These are phyloP conservation scores for Rhodotorula sphaerocarpa DNA, from an alignment of 768 basidiomycete species.

Conservation along the genomic window DNA sequence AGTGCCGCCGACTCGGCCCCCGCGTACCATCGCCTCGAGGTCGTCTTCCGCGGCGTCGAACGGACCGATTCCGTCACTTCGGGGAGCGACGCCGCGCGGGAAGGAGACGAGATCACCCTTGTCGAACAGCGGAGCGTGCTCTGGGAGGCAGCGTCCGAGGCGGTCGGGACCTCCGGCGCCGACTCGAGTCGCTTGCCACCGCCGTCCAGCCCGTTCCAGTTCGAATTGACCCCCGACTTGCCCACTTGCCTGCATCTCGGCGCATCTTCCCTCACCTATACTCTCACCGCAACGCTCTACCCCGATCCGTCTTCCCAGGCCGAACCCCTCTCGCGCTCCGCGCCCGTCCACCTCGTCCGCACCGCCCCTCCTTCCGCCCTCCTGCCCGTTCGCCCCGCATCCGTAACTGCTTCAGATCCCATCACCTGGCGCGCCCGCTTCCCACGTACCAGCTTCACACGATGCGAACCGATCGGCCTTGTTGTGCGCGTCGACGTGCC, in stretches of 20 bases:
- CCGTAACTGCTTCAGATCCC: background rate
- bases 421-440: conserved; percentile 54
- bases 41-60: conserved; percentile 32
- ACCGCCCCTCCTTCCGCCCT: conserved; percentile 32
- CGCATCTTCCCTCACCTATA: conserved; percentile 63
- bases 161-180: too few species aligned
- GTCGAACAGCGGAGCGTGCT: conserved; percentile 19
- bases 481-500: conserved; percentile 77
- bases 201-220: conserved; percentile 65
- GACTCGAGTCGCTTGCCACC: conserved; percentile 45
- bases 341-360: conserved; percentile 34
- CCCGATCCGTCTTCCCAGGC: conserved; percentile 41
- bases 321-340: conserved; percentile 34
- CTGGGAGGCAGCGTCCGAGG: too few species aligned
- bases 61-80: background rate
- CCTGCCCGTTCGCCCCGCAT: conserved; percentile 3
- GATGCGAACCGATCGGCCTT: conserved; percentile 66
- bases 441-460: conserved; percentile 61
- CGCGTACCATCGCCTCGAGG: conserved; percentile 9
- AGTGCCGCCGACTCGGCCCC: background rate
- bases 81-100: too few species aligned
- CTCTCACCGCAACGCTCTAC: conserved; percentile 60
- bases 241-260: conserved; percentile 70
- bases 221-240: conserved; percentile 67
- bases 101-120: conserved; percentile 17